Conservation (phyloP, 495 filamentous ascomycete species). For the Penicillium canescens region DNA sequence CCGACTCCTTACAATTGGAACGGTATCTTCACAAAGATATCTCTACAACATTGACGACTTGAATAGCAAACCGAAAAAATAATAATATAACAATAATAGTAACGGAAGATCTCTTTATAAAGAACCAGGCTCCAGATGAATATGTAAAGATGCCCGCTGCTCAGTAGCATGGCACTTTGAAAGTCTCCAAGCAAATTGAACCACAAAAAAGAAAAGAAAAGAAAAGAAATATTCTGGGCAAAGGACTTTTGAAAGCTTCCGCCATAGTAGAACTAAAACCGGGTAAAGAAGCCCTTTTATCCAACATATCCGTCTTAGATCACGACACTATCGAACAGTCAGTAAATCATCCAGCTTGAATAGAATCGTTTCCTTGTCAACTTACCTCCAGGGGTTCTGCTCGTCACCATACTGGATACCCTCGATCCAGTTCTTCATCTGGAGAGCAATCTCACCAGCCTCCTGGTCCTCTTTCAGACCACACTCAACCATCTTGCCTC, state of each 20-base stretch:
- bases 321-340: constrained; percentile 25
- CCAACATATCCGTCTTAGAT: constrained; percentile 18
- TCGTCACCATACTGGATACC: constrained; percentile 92
- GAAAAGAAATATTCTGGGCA: not conserved
- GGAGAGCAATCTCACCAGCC: constrained; percentile 77
- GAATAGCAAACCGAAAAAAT: no score
- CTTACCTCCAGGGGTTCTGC: constrained; percentile 77
- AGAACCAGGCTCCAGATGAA: constrained; percentile 3
- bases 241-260: constrained; percentile 2
- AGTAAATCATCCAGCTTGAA: constrained; percentile 1
- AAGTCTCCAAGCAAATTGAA: not conserved
- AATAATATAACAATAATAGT: not conserved
- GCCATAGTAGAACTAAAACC: not conserved
- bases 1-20: no score
- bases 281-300: constrained; percentile 2
- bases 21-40: no score
- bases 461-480: constrained; percentile 76
- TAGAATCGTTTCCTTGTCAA: not conserved
- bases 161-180: not conserved
- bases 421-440: constrained; percentile 97
- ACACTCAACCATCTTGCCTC: constrained; percentile 74
- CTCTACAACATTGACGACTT: no score
- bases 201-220: no score
- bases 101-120: constrained; percentile 1
- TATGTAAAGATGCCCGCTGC: not conserved